Percentiles rank a stretch among this genome's conserved stretches.
Conservation (phyloP, 1,139 yeast species). For the Taiozyma sp. region DNA sequence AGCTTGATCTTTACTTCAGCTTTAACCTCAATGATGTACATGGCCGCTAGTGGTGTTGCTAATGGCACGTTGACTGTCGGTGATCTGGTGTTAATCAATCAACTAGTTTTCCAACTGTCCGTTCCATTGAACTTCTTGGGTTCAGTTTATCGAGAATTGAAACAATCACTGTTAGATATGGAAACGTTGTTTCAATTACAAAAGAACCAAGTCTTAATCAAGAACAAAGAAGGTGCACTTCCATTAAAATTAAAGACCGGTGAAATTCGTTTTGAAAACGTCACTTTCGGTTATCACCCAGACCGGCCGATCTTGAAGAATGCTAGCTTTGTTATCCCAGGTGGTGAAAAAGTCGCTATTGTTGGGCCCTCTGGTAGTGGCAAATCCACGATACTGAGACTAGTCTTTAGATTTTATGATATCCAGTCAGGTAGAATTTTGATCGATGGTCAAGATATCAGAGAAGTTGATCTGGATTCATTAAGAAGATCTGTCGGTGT, state of each 20-base stretch:
- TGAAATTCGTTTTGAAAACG: conserved; percentile 85
- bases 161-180: conserved; percentile 91
- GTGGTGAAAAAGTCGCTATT: conserved; percentile 86
- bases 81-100: conserved; percentile 93
- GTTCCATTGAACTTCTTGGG: conserved; percentile 94
- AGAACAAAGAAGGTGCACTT: conserved; percentile 53
- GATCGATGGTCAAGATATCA: conserved; percentile 88
- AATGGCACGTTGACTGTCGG: conserved; percentile 85
- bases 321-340: conserved; percentile 82
- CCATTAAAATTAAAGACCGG: conserved; percentile 56
- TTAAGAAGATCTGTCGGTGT: conserved; percentile 77
- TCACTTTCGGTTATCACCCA: conserved; percentile 86
- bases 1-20: conserved; percentile 89
- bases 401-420: conserved; percentile 89
- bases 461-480: conserved; percentile 69
- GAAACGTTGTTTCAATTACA: conserved; percentile 84
- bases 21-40: conserved; percentile 94
- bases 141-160: conserved; percentile 89
- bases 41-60: conserved; percentile 96
- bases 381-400: conserved; percentile 80
- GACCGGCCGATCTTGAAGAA: conserved; percentile 81
- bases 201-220: conserved; percentile 63
- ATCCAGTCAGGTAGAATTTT: conserved; percentile 71
- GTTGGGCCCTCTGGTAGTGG: conserved; percentile 98
- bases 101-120: conserved; percentile 90